A percentile compares a stretch with the other conserved stretches of the same genome.
Conservation (phyloP, 345 rosid species). For the Tarenaya hassleriana region DNA sequence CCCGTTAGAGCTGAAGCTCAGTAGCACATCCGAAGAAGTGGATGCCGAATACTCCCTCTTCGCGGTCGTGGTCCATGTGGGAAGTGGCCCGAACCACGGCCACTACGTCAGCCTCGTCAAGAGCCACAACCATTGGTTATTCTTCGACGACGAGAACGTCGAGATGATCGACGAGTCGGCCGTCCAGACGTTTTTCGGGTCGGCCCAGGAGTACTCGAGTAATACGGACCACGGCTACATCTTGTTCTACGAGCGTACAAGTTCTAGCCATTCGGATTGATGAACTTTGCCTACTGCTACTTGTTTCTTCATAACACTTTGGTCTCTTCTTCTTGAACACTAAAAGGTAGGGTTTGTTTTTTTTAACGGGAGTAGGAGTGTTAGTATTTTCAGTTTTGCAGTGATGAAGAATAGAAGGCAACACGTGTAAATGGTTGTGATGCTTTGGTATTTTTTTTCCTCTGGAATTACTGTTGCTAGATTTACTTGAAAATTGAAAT, state of each 20-base stretch:
- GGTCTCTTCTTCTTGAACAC: too few relatives aligned
- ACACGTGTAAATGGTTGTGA: too few relatives aligned
- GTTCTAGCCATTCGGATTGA: too few relatives aligned
- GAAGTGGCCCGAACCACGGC: constrained; percentile 97
- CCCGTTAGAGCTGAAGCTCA: constrained; percentile 90
- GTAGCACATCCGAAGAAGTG: constrained; percentile 82
- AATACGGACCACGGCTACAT: constrained; percentile 98
- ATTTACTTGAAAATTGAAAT: too few relatives aligned
- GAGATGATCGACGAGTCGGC: constrained; percentile 99
- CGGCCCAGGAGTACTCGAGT: constrained; percentile 92
- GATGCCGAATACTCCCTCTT: constrained; percentile 89
- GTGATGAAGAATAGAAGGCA: too few relatives aligned
- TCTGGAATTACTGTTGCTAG: too few relatives aligned
- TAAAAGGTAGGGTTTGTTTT: too few relatives aligned
- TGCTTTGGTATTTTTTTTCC: too few relatives aligned
- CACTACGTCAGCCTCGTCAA: constrained; percentile 97
- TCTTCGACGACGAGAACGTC: constrained; percentile 93
- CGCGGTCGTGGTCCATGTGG: constrained; percentile 97
- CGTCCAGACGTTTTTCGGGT: constrained; percentile 94
- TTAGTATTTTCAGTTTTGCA: too few relatives aligned
- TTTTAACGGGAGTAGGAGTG: too few relatives aligned
- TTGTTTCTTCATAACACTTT: too few relatives aligned
- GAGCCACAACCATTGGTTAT: constrained; percentile 97
- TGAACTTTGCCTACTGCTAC: too few relatives aligned
- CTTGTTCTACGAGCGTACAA: constrained; percentile 63